phyloP scores from a whole-genome alignment of 257 asterid species.

The Solanum acaule region DNA sequence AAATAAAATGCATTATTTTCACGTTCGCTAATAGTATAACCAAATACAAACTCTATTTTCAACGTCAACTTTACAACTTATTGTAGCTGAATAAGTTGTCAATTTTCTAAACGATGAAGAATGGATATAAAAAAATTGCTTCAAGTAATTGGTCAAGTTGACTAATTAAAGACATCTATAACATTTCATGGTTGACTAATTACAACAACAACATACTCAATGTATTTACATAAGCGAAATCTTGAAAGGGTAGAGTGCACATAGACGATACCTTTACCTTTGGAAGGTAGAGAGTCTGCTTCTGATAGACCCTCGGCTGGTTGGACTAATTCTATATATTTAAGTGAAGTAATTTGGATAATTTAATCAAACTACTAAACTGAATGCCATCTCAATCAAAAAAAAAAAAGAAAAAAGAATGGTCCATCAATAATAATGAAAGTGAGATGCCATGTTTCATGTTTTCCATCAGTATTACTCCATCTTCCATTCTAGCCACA shows the following conservation, averaged over 20 bases:
- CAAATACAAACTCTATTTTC: background rate
- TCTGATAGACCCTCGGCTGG: background rate
- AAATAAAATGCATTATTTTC: background rate
- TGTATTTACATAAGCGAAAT: no score
- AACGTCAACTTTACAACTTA: background rate
- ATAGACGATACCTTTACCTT: background rate
- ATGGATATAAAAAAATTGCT: background rate
- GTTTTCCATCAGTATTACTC: background rate
- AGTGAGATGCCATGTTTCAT: background rate
- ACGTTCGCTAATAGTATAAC: fast-evolving
- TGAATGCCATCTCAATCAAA: background rate
- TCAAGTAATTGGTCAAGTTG: background rate
- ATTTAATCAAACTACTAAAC: background rate
- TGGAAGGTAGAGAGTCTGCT: background rate
- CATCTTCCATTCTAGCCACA: background rate
- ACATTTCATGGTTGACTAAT: background rate
- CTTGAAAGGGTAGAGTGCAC: background rate
- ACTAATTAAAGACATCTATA: background rate
- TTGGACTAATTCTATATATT: background rate
- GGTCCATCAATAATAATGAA: background rate
- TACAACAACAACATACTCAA: background rate
- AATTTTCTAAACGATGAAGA: background rate
- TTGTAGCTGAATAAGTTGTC: background rate
- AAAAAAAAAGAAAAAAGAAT: background rate
- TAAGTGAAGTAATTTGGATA: background rate